phyloP scores from a whole-genome alignment of 2,329 filamentous ascomycete species.

The Alternaria gaisen region DNA sequence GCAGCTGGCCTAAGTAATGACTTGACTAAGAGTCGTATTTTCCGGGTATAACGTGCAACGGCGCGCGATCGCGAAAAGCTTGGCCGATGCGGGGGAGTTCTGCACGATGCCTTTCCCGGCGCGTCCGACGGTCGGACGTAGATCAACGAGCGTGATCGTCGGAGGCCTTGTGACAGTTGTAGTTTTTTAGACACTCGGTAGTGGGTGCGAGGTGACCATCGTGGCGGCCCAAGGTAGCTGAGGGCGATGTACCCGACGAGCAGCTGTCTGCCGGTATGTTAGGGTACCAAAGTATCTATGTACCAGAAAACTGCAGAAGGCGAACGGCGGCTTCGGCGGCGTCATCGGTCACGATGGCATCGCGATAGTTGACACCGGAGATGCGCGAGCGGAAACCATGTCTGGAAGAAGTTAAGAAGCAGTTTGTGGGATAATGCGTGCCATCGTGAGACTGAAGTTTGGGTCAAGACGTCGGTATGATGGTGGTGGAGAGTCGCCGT shows the following conservation, averaged over 20 bases:
- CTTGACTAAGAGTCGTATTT: neutral
- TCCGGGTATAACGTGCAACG: conserved; percentile 14
- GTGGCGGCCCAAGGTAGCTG: neutral
- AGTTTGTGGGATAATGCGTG: neutral
- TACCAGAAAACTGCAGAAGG: neutral
- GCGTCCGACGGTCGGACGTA: conserved; percentile 1
- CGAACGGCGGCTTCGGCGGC: neutral
- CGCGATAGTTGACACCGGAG: neutral
- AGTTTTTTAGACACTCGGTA: conserved; percentile 4
- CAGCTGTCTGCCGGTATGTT: neutral
- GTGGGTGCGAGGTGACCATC: conserved; percentile 1
- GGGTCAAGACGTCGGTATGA: neutral
- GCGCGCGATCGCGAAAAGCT: conserved; percentile 14
- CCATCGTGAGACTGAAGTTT: conserved; percentile 6
- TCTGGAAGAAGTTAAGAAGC: neutral
- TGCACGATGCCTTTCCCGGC: conserved; percentile 9
- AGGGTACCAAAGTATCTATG: neutral
- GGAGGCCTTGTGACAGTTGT: conserved; percentile 13
- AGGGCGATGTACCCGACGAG: conserved; percentile 2
- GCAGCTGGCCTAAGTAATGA: conserved; percentile 8
- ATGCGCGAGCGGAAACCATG: neutral
- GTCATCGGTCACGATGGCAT: conserved; percentile 6
- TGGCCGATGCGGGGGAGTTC: conserved; percentile 12
- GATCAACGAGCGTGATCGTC: conserved; percentile 10
- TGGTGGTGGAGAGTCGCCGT: neutral